A percentile compares a stretch with the other conserved stretches of the same genome.
Conservation (phyloP, 495 filamentous ascomycete genomes). For the Bombardia bombarda region DNA sequence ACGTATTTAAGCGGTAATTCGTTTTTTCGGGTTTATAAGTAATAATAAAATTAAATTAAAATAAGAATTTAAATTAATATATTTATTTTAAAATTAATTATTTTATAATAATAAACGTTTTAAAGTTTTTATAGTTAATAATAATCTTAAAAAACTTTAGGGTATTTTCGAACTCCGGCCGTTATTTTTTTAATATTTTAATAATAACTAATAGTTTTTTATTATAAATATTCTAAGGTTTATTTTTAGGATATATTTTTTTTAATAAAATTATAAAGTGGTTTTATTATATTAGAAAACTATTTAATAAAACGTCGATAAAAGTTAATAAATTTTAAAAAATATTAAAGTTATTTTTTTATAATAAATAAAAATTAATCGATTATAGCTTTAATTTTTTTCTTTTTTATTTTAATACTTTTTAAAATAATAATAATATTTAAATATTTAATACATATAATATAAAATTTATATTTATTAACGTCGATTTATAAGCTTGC, state of each 20-base stretch:
- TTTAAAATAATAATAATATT: neutral
- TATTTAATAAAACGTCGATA: no score
- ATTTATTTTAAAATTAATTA: neutral
- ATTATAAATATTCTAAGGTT: neutral
- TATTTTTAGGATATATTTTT: neutral
- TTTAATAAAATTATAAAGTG: neutral
- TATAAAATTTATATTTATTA: neutral
- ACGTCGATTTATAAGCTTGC: no score
- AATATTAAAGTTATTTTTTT: no score
- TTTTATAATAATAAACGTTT: neutral
- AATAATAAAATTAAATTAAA: neutral
- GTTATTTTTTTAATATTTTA: neutral
- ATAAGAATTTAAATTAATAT: neutral
- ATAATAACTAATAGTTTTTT: neutral
- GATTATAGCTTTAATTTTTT: neutral
- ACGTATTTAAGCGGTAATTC: neutral
- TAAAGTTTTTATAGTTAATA: neutral
- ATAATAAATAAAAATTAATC: neutral
- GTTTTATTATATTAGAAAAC: neutral
- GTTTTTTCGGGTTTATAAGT: no score
- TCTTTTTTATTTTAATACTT: neutral
- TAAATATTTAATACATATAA: neutral
- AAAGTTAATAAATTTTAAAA: no score
- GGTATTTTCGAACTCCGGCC: neutral
- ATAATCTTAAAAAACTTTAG: neutral